These are phyloP conservation scores for Camillea tinctor DNA, from an alignment of 2,329 filamentous ascomycete species.

Conservation along the genomic window DNA sequence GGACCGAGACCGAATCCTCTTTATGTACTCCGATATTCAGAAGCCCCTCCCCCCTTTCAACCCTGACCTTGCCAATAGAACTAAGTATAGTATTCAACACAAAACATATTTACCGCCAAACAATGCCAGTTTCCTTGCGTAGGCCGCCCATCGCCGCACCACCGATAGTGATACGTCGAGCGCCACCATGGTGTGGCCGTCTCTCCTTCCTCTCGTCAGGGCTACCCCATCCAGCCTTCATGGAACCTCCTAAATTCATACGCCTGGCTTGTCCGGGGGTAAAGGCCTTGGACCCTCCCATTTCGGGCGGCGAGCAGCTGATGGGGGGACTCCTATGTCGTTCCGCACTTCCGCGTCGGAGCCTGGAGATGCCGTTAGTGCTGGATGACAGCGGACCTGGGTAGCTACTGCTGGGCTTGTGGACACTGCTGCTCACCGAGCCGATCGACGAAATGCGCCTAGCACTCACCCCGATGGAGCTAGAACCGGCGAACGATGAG, in stretches of 20 bases:
- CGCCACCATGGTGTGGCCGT: slow-evolving; percentile 23
- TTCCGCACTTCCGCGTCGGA: slow-evolving; percentile 51
- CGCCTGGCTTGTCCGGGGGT: slow-evolving; percentile 56
- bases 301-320: slow-evolving; percentile 48
- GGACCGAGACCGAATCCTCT: not conserved
- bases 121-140: slow-evolving; percentile 17
- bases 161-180: slow-evolving; percentile 45
- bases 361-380: slow-evolving; percentile 56
- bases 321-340: slow-evolving; percentile 53
- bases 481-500: slow-evolving; percentile 35
- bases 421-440: slow-evolving; percentile 33
- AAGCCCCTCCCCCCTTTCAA: not conserved
- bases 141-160: slow-evolving; percentile 29
- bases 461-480: slow-evolving; percentile 27
- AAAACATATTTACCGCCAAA: slow-evolving; percentile 23
- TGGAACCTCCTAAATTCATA: slow-evolving; percentile 49
- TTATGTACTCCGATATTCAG: not conserved
- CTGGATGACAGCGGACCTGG: slow-evolving; percentile 46
- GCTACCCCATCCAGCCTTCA: slow-evolving; percentile 18
- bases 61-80: not conserved
- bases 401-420: slow-evolving; percentile 35
- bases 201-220: slow-evolving; percentile 20
- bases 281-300: slow-evolving; percentile 37
- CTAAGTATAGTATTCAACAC: not conserved
- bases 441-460: slow-evolving; percentile 48